Percentiles rank a stretch among this genome's conserved stretches.
These are phyloP conservation scores for Aureobasidium sp. DNA, from an alignment of 2,329 filamentous ascomycete genomes.

Conservation along the genomic window DNA sequence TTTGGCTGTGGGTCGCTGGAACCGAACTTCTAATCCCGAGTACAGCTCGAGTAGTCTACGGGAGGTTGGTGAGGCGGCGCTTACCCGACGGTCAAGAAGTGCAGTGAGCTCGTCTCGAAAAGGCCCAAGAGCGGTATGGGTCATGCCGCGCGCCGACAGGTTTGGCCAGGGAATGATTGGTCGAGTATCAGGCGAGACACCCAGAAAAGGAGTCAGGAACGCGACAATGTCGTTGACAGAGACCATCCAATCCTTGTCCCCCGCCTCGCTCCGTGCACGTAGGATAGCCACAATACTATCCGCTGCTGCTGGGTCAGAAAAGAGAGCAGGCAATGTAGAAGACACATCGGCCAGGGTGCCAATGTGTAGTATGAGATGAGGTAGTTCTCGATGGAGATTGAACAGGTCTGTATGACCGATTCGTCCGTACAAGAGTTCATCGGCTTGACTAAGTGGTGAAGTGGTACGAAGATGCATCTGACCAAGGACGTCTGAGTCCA, in stretches of 20 bases:
- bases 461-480: not conserved
- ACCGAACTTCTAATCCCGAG: not conserved
- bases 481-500: not conserved
- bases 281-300: not conserved
- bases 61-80: not conserved
- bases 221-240: constrained; percentile 5
- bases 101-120: constrained; percentile 1
- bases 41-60: not conserved
- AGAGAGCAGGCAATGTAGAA: constrained; percentile 7
- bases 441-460: not conserved
- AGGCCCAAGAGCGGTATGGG: not conserved
- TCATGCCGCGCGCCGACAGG: constrained; percentile 7
- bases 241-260: constrained; percentile 14
- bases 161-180: constrained; percentile 14
- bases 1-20: not conserved
- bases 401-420: constrained; percentile 2
- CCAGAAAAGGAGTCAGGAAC: constrained; percentile 4
- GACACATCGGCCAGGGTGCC: constrained; percentile 3
- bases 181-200: not conserved
- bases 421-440: constrained; percentile 8
- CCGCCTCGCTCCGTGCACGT: not conserved
- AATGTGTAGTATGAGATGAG: constrained; percentile 1
- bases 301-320: not conserved
- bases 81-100: not conserved
- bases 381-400: constrained; percentile 1